Conservation (phyloP, 768 basidiomycete species). For the Mrakia blollopis region DNA sequence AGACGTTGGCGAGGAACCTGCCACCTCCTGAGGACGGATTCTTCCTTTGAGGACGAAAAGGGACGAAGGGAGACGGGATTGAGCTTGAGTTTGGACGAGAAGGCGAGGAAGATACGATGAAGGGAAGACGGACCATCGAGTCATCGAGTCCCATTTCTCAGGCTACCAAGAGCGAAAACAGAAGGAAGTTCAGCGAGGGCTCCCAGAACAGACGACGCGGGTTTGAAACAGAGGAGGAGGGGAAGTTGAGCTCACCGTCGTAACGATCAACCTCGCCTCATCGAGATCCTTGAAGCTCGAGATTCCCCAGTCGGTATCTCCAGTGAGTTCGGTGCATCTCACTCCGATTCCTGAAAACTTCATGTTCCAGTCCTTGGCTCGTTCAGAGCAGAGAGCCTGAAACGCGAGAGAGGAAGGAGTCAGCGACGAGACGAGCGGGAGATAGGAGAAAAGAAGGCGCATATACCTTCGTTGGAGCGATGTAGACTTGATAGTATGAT, state of each 20-base stretch:
- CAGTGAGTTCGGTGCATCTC: constrained; percentile 83
- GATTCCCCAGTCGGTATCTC: constrained; percentile 68
- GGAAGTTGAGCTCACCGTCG: constrained; percentile 56
- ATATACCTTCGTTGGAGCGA: constrained; percentile 82
- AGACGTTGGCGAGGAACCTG: constrained; percentile 12
- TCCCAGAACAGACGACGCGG: constrained; percentile 8
- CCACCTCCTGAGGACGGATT: not conserved
- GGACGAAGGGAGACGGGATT: not conserved
- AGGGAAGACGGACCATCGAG: constrained; percentile 59
- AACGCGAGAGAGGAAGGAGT: not conserved
- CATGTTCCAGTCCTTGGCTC: constrained; percentile 70
- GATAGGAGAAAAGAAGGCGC: not conserved
- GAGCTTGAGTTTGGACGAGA: not conserved
- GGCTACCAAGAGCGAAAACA: constrained; percentile 47
- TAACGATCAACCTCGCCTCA: constrained; percentile 72
- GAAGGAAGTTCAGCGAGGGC: not conserved
- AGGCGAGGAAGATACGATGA: not conserved
- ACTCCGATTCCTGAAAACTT: constrained; percentile 74
- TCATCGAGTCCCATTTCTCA: constrained; percentile 95
- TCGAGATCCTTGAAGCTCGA: constrained; percentile 69
- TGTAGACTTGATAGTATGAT: too few relatives aligned
- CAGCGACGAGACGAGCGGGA: not conserved
- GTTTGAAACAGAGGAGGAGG: not conserved
- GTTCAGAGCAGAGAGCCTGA: constrained; percentile 83
- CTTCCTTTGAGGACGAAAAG: constrained; percentile 22